A percentile compares a stretch with the other conserved stretches of the same genome.
Conservation (phyloP, 371 early-diverging fungal genomes). For the Lichtheimia ornata region DNA sequence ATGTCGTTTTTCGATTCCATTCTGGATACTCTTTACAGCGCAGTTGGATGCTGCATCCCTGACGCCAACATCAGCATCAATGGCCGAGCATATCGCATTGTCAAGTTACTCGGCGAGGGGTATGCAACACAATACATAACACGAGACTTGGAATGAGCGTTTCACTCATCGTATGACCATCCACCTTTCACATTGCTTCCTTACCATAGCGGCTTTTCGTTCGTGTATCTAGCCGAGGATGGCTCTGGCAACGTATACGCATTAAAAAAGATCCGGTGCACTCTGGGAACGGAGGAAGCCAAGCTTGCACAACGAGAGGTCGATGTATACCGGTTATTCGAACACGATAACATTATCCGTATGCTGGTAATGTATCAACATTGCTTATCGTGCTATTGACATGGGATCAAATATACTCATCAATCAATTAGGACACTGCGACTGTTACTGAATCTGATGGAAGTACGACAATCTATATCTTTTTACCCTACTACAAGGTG, state of each 20-base stretch:
- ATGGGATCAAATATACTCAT: too few species aligned
- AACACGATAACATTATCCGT: slow-evolving; percentile 70
- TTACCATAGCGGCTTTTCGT: slow-evolving; percentile 67
- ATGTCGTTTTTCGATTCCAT: slow-evolving; percentile 37
- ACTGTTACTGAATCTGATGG: slow-evolving; percentile 60
- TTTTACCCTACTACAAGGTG: slow-evolving; percentile 68
- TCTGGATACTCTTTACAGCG: slow-evolving; percentile 40
- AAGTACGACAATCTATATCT: slow-evolving; percentile 66
- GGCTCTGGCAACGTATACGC: slow-evolving; percentile 59
- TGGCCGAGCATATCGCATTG: slow-evolving; percentile 58
- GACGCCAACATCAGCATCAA: slow-evolving; percentile 59
- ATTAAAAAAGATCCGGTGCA: slow-evolving; percentile 71
- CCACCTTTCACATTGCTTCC: background rate
- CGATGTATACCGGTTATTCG: slow-evolving; percentile 63
- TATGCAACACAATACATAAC: slow-evolving; percentile 20
- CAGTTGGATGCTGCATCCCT: slow-evolving; percentile 56
- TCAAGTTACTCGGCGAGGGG: slow-evolving; percentile 75
- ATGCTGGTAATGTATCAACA: slow-evolving; percentile 53
- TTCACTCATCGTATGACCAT: background rate
- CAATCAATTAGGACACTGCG: slow-evolving; percentile 58
- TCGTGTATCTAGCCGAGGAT: slow-evolving; percentile 73
- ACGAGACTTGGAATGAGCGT: too few species aligned
- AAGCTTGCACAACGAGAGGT: slow-evolving; percentile 69
- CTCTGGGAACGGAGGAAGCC: slow-evolving; percentile 58
- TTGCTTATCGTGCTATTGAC: background rate